phyloP scores from a whole-genome alignment of 306 rosid species.

The Benincasa hispida region DNA sequence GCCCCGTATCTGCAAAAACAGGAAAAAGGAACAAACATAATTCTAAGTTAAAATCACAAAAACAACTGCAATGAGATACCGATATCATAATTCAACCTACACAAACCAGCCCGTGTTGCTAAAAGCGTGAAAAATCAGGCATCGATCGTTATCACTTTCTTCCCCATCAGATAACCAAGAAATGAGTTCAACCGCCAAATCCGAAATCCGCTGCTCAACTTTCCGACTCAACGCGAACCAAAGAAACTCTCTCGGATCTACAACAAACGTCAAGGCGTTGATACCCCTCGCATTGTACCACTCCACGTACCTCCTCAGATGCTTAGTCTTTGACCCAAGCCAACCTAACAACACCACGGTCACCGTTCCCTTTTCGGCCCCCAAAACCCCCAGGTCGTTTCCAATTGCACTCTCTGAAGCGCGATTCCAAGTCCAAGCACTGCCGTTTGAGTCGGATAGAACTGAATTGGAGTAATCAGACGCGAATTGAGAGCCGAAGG shows the following conservation, averaged over 20 bases:
- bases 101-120: conserved; percentile 96
- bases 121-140: conserved; percentile 67
- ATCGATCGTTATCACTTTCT: conserved; percentile 46
- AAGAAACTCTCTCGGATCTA: conserved; percentile 42
- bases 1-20: conserved; percentile 54
- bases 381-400: conserved; percentile 10
- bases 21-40: not conserved
- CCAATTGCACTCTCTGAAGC: conserved; percentile 20
- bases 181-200: conserved; percentile 34
- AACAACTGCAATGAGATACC: not conserved
- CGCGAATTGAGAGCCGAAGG: conserved; percentile 11
- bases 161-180: conserved; percentile 43
- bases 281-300: conserved; percentile 74
- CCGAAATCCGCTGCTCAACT: conserved; percentile 35
- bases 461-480: conserved; percentile 12
- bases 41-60: not conserved
- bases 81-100: conserved; percentile 27
- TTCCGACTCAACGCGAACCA: conserved; percentile 40
- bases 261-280: conserved; percentile 55
- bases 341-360: conserved; percentile 77
- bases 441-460: conserved; percentile 14
- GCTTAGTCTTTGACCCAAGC: conserved; percentile 71
- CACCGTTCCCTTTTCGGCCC: conserved; percentile 16
- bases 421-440: conserved; percentile 29
- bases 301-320: conserved; percentile 64